Percentiles rank a stretch among this genome's conserved stretches.
These are phyloP conservation scores for Thymus quinquecostatus DNA, from an alignment of 257 asterid species.

Conservation along the genomic window DNA sequence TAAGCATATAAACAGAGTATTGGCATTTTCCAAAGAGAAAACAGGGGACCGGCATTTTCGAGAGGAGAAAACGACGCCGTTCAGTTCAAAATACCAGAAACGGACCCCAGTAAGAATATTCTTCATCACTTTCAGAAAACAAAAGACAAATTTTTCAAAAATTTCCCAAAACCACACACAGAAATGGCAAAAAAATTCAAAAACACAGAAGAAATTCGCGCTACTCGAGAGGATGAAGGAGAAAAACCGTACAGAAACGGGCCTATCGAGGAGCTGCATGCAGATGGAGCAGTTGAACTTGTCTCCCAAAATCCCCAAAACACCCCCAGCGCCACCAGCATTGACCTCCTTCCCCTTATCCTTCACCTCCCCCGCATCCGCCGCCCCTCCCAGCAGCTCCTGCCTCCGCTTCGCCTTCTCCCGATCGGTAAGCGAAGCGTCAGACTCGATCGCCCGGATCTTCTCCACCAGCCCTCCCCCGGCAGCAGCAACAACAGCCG, in stretches of 20 bases:
- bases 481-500: conserved; percentile 34
- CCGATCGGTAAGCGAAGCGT: conserved; percentile 57
- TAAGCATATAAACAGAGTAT: conserved; percentile 8
- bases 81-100: background rate
- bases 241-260: conserved; percentile 66
- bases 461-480: conserved; percentile 57
- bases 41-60: background rate
- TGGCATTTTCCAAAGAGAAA: background rate
- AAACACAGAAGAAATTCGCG: conserved; percentile 18
- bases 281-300: conserved; percentile 82
- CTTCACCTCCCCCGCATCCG: conserved; percentile 17
- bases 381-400: conserved; percentile 63
- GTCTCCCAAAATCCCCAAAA: conserved; percentile 64
- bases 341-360: conserved; percentile 19
- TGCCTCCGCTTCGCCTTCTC: conserved; percentile 86
- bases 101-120: conserved; percentile 22
- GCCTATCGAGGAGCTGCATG: conserved; percentile 90
- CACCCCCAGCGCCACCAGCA: conserved; percentile 41
- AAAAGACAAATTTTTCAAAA: conserved; percentile 34
- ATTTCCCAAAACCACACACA: conserved; percentile 29
- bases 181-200: conserved; percentile 7
- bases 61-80: conserved; percentile 23
- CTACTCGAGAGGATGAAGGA: background rate
- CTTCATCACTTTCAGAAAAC: conserved; percentile 27
- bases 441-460: conserved; percentile 72